A percentile compares a stretch with the other conserved stretches of the same genome.
Conservation (phyloP, 306 rosid genomes). For the cucumber (Cucumis sativus) region DNA sequence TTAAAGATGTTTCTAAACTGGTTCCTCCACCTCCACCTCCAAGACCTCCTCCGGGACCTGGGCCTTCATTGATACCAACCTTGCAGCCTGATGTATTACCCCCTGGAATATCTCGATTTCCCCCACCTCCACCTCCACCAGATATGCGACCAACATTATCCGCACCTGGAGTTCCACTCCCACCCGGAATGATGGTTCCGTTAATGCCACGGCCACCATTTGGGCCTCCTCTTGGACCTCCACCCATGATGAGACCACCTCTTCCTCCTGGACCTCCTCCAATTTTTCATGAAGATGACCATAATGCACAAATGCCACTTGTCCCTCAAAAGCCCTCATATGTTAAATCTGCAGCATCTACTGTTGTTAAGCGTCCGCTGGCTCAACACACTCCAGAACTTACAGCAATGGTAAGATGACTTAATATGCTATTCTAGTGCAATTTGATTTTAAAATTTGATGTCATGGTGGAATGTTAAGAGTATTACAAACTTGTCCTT, state of each 20-base stretch:
- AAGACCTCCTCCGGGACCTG: slow-evolving; percentile 59
- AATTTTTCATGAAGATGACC: slow-evolving; percentile 57
- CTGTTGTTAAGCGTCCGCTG: slow-evolving; percentile 89
- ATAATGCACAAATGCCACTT: slow-evolving; percentile 21
- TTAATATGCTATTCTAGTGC: background rate
- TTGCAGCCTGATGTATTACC: slow-evolving; percentile 72
- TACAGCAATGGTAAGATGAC: slow-evolving; percentile 74
- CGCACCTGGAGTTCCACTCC: slow-evolving; percentile 54
- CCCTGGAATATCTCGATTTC: slow-evolving; percentile 74
- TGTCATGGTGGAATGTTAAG: background rate
- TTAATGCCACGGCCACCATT: slow-evolving; percentile 76
- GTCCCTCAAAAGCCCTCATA: slow-evolving; percentile 80
- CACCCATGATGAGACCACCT: slow-evolving; percentile 97
- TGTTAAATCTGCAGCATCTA: slow-evolving; percentile 94
- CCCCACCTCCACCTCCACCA: slow-evolving; percentile 83
- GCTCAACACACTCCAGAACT: slow-evolving; percentile 99
- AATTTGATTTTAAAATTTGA: background rate
- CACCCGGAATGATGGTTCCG: slow-evolving; percentile 85
- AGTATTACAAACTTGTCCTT: background rate
- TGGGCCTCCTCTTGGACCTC: slow-evolving; percentile 95
- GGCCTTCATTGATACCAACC: slow-evolving; percentile 42
- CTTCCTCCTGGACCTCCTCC: slow-evolving; percentile 99
- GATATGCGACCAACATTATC: slow-evolving; percentile 75
- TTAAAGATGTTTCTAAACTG: slow-evolving; percentile 50
- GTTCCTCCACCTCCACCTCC: slow-evolving; percentile 81